These are phyloP conservation scores for Fistulina hepatica DNA, from an alignment of 1,284 basidiomycete species.

Conservation along the genomic window DNA sequence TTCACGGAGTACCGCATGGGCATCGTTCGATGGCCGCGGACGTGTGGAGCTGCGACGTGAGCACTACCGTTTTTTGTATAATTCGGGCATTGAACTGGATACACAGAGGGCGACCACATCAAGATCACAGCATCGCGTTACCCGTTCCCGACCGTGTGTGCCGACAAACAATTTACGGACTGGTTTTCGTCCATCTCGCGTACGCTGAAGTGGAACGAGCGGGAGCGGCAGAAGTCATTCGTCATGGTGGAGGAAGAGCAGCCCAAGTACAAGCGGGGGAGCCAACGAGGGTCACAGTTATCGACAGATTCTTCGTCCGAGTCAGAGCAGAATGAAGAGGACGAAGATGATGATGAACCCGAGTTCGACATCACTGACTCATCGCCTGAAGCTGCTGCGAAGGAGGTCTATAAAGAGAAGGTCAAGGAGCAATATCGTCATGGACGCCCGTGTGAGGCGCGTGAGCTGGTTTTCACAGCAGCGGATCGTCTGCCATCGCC, in stretches of 20 bases:
- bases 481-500: too few relatives aligned
- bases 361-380: conserved; percentile 88
- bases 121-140: conserved; percentile 97
- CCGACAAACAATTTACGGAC: conserved; percentile 93
- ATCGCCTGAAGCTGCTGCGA: conserved; percentile 40
- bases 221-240: conserved; percentile 94
- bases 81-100: conserved; percentile 4
- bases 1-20: conserved; percentile 97
- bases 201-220: conserved; percentile 97
- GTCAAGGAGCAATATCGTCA: conserved; percentile 8
- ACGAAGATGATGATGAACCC: conserved; percentile 32
- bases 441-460: too few relatives aligned
- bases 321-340: conserved; percentile 30
- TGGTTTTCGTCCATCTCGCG: conserved; percentile 97
- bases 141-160: conserved; percentile 97
- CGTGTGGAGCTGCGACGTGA: conserved; percentile 89
- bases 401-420: too few relatives aligned
- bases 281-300: conserved; percentile 9
- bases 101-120: conserved; percentile 94
- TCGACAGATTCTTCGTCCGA: conserved; percentile 14
- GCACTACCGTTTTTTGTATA: too few relatives aligned
- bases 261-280: conserved; percentile 31
- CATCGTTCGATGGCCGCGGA: conserved; percentile 95
- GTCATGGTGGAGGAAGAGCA: conserved; percentile 90
- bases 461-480: too few relatives aligned